Conservation (phyloP, 1,284 basidiomycete genomes). For the Apiotrichum akiyoshidainum region DNA sequence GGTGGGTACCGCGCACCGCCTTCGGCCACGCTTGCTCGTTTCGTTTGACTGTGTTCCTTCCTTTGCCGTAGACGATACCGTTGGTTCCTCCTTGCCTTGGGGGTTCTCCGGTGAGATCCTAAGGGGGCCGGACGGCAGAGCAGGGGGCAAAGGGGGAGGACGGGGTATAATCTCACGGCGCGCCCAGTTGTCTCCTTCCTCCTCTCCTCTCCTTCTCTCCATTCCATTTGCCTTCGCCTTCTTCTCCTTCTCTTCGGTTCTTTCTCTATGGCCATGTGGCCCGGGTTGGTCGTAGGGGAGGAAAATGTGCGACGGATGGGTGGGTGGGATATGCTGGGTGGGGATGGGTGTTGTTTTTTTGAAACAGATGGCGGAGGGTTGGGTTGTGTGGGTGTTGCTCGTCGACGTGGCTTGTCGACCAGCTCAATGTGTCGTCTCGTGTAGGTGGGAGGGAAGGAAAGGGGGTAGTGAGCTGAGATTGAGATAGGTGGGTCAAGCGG, state of each 20-base stretch:
- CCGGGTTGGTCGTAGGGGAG: no score
- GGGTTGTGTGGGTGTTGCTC: neutral
- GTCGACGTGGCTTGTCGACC: conserved; percentile 9
- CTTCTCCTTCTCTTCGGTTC: neutral
- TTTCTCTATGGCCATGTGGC: neutral
- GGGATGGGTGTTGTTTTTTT: neutral
- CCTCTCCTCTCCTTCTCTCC: no score
- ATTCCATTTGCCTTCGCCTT: neutral
- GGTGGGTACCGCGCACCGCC: neutral
- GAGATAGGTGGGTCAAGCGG: neutral
- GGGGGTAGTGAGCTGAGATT: neutral
- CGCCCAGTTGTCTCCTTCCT: neutral
- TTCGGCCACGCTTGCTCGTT: neutral
- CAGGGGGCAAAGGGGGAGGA: neutral
- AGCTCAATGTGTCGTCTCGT: conserved; percentile 4
- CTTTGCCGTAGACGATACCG: neutral
- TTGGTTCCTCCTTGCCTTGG: neutral
- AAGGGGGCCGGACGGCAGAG: neutral
- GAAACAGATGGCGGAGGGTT: neutral
- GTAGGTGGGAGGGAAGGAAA: neutral
- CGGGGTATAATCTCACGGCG: neutral
- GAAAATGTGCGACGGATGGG: no score
- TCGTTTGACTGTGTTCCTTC: neutral
- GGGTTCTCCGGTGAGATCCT: no score
- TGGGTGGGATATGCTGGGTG: neutral